Conservation (phyloP, 768 basidiomycete genomes). For the Termitomyces sp. region DNA sequence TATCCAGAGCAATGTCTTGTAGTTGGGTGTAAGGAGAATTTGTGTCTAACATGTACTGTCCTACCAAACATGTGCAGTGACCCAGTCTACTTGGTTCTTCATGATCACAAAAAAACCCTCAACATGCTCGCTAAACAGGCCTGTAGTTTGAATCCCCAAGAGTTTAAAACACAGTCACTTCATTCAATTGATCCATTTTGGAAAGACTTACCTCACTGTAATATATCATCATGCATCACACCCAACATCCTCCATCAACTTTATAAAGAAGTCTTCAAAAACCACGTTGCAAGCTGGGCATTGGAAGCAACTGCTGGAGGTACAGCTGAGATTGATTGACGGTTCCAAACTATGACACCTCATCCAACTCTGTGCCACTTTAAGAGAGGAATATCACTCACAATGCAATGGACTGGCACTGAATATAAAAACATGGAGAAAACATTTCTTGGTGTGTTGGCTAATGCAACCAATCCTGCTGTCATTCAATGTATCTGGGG, state of each 20-base stretch:
- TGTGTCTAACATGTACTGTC: conserved; percentile 24
- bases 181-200: conserved; percentile 22
- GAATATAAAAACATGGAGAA: conserved; percentile 36
- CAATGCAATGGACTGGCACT: no score
- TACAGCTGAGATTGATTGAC: conserved; percentile 26
- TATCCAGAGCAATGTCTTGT: background rate
- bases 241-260: conserved; percentile 42
- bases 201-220: no score
- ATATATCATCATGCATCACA: conserved; percentile 34
- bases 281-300: conserved; percentile 35
- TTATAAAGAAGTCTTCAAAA: conserved; percentile 43
- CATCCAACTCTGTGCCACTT: conserved; percentile 28
- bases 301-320: conserved; percentile 9
- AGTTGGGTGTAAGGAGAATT: conserved; percentile 11
- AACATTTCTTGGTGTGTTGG: conserved; percentile 27
- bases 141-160: background rate
- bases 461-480: conserved; percentile 14
- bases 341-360: conserved; percentile 23
- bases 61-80: conserved; percentile 14
- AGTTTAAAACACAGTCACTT: conserved; percentile 13
- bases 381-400: conserved; percentile 32
- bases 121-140: background rate
- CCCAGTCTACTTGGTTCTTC: background rate
- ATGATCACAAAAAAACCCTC: background rate
- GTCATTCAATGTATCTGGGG: conserved; percentile 23